Evolutionary conservation across 2,329 filamentous ascomycete species (phyloP), one percentile per base, ranked within the genome.

Genomic region (Trichoderma breve): DNA sequence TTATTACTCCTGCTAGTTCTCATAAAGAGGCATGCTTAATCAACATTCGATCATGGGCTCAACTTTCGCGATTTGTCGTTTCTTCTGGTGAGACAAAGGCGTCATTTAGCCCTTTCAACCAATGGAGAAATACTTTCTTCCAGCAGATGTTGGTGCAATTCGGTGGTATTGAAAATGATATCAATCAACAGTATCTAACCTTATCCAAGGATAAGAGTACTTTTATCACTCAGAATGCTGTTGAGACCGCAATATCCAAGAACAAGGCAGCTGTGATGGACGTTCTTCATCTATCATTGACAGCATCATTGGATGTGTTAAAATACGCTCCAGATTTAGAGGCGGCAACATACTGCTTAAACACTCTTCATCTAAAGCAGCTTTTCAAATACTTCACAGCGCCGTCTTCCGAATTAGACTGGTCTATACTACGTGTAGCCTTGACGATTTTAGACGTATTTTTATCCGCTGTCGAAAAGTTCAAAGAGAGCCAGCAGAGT

Each of bases 21-120:
- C 90, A 92, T 77, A 90, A 89, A 75, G 88, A 91, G 77, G 90
- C 90, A 3, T 91, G 88, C 75, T 80, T 90, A 34, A 90, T 91
- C 74, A 91, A 88, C 73, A 77, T 92, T 18, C 84, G 87, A 62
- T 86, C 90, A 8, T 92, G 90, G 90, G 85, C 81, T 68, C 89
- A 91, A 74, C 81, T 92, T 32, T 85, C 89, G 2, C 84, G 86
- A 21, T 92, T 90, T 75, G 78, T 91, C 28, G 82, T 90, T 6
- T 83, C 85, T 0, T 83, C 80, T 0, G 83, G 83, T 9, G 81
- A 83, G 55, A 79, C 82, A 2, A 86, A 86, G 18, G 82, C 81
- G 34, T 83, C 85, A 0, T 88, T 91, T 70, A 83, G 82, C 28
- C 79, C 83, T 2, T 81, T 84, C 62, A 74, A 76, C 8, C 75